phyloP scores from a whole-genome alignment of 148 eudicot species.

The Chenopodium suecicum region DNA sequence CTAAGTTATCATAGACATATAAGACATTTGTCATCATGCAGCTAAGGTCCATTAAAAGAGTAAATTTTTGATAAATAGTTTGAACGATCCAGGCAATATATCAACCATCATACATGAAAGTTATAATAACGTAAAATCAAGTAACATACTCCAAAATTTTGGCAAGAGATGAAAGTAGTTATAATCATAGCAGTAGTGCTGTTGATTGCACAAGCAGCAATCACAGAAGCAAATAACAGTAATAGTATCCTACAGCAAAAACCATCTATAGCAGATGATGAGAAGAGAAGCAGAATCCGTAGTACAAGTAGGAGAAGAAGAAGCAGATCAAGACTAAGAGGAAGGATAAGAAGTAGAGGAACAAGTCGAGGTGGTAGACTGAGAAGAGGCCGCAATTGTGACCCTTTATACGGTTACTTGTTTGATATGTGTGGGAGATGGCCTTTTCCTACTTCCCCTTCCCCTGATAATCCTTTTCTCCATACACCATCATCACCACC shows the following conservation, averaged over 20 bases:
- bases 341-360: background rate
- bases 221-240: constrained; percentile 4
- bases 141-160: background rate
- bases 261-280: background rate
- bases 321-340: too few relatives aligned
- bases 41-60: background rate
- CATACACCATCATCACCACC: constrained; percentile 16
- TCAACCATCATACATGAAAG: background rate
- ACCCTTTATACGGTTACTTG: constrained; percentile 30
- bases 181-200: constrained; percentile 6
- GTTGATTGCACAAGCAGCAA: constrained; percentile 23
- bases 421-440: constrained; percentile 32
- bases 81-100: too few relatives aligned
- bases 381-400: constrained; percentile 26
- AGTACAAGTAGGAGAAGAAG: background rate
- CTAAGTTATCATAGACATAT: background rate
- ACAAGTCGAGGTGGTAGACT: constrained; percentile 10
- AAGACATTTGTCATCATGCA: background rate
- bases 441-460: constrained; percentile 33
- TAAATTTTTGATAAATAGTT: background rate
- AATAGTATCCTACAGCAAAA: background rate
- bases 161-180: constrained; percentile 21
- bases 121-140: too few relatives aligned
- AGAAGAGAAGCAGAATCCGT: constrained; percentile 13
- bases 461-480: constrained; percentile 37